Percentiles rank a stretch among this genome's conserved stretches.
Evolutionary conservation across 179 eudicot species (phyloP).

Genomic region (Amaranthus tricolor): DNA sequence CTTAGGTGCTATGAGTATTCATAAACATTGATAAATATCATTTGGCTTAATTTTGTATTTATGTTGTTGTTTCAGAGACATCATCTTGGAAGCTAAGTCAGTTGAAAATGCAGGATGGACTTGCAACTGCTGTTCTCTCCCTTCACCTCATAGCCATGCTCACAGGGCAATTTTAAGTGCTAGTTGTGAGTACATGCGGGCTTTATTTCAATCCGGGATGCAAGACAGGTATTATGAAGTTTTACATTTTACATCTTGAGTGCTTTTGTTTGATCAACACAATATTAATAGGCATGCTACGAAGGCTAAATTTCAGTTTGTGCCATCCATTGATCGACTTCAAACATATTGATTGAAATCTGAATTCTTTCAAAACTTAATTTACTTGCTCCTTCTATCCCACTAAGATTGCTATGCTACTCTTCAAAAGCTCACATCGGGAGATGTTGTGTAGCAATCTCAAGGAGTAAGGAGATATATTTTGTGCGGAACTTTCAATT

Average conservation of each 20-base stretch:
- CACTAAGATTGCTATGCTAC: too few species aligned
- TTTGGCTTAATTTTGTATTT: background rate
- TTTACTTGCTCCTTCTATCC: too few species aligned
- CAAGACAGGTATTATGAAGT: constrained; percentile 63
- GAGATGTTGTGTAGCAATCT: too few species aligned
- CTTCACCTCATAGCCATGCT: constrained; percentile 67
- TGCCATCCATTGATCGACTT: background rate
- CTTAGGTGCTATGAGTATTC: too few species aligned
- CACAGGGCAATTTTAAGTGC: constrained; percentile 66
- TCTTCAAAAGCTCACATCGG: too few species aligned
- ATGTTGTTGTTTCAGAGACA: constrained; percentile 47
- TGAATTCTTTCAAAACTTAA: too few species aligned
- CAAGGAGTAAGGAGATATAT: too few species aligned
- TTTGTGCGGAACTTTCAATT: background rate
- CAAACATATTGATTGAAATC: background rate
- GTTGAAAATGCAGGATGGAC: constrained; percentile 36
- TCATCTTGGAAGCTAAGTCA: constrained; percentile 63
- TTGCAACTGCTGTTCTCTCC: constrained; percentile 47
- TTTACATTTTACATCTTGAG: background rate
- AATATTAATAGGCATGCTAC: too few species aligned
- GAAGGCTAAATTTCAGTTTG: background rate
- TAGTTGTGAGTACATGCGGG: constrained; percentile 61
- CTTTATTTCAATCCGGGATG: constrained; percentile 85
- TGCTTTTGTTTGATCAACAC: background rate
- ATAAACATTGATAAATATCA: too few species aligned